Percentiles rank a stretch among this genome's conserved stretches.
Evolutionary conservation across 169 alveolate genomes (phyloP).

Genomic region (Plasmodium inui): DNA sequence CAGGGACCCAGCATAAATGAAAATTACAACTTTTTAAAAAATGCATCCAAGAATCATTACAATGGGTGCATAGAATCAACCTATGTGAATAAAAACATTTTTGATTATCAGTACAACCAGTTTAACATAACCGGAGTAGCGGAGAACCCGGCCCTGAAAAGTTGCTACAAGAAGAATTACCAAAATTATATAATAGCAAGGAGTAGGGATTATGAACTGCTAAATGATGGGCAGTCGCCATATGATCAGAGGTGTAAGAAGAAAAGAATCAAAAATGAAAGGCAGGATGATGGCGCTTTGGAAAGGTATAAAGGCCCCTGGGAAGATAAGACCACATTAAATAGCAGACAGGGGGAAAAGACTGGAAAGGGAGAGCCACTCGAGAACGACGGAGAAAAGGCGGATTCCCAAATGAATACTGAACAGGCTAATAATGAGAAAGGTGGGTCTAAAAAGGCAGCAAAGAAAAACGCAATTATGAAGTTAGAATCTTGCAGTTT

Average conservation of each 20-base stretch:
- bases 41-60: conserved; percentile 64
- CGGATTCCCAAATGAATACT: neutral
- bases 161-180: conserved; percentile 43
- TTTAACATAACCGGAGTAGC: conserved; percentile 68
- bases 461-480: conserved; percentile 12
- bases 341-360: conserved; percentile 2
- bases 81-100: conserved; percentile 55
- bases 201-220: neutral
- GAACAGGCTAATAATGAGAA: conserved; percentile 15
- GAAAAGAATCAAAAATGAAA: conserved; percentile 25
- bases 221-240: conserved; percentile 17
- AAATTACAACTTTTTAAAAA: conserved; percentile 75
- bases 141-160: conserved; percentile 70
- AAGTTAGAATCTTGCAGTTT: conserved; percentile 40
- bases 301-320: conserved; percentile 70
- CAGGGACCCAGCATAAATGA: conserved; percentile 75
- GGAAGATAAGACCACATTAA: conserved; percentile 12
- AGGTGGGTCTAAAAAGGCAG: neutral
- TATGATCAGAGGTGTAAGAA: conserved; percentile 13
- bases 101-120: conserved; percentile 73
- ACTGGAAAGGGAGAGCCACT: conserved; percentile 9
- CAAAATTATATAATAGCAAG: conserved; percentile 39
- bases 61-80: conserved; percentile 69
- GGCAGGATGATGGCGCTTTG: neutral
- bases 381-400: conserved; percentile 4